Conservation (phyloP, 2,329 filamentous ascomycete species). For the Aaosphaeria pasadenensis region DNA sequence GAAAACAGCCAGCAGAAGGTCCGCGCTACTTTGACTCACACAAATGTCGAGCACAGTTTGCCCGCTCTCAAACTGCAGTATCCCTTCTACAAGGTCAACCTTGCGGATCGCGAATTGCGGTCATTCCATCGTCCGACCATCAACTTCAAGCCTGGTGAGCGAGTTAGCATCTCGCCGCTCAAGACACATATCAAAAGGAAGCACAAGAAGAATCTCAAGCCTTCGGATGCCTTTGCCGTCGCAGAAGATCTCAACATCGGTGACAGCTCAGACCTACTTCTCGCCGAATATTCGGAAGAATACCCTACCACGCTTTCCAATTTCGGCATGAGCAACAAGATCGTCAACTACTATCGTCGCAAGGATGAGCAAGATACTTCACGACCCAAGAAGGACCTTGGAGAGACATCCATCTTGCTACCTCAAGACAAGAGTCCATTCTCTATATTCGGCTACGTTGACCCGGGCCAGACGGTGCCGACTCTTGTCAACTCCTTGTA, state of each 20-base stretch:
- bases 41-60: constrained; percentile 91
- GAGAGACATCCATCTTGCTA: constrained; percentile 82
- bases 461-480: constrained; percentile 84
- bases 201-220: constrained; percentile 73
- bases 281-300: constrained; percentile 96
- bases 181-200: constrained; percentile 66
- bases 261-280: constrained; percentile 82
- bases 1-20: constrained; percentile 97
- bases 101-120: constrained; percentile 68
- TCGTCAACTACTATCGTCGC: constrained; percentile 95
- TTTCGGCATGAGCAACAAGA: constrained; percentile 93
- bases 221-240: constrained; percentile 73
- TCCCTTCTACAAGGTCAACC: constrained; percentile 90
- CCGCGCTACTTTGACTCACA: constrained; percentile 83
- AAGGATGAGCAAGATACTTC: constrained; percentile 73
- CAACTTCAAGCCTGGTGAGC: constrained; percentile 66
- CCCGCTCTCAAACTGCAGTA: constrained; percentile 88
- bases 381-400: constrained; percentile 77
- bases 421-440: constrained; percentile 96
- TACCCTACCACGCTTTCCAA: constrained; percentile 89
- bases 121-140: constrained; percentile 83
- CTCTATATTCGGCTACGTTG: constrained; percentile 88
- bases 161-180: constrained; percentile 72
- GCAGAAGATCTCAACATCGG: constrained; percentile 81
- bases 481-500: constrained; percentile 96